A percentile compares a stretch with the other conserved stretches of the same genome.
Evolutionary conservation across 2,329 filamentous ascomycete species (phyloP).

Genomic region (Penicillium sp.): DNA sequence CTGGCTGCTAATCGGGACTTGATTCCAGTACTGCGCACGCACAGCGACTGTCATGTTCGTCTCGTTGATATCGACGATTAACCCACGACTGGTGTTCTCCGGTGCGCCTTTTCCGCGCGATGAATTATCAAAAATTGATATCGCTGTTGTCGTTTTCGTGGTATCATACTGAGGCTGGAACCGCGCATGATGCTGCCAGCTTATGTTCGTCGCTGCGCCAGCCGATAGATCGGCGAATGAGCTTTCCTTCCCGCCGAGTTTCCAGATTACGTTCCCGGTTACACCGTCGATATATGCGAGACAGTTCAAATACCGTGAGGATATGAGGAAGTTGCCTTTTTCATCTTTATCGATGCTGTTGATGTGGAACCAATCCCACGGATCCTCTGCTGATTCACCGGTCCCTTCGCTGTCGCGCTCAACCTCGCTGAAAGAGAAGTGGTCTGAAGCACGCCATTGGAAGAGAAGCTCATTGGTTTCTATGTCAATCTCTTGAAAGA

Average conservation of each 20-base stretch:
- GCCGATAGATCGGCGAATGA: conserved; percentile 43
- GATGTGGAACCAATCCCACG: conserved; percentile 59
- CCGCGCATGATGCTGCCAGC: conserved; percentile 55
- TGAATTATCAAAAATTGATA: conserved; percentile 47
- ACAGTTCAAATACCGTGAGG: conserved; percentile 35
- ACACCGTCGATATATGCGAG: conserved; percentile 46
- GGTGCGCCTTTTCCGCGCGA: conserved; percentile 23
- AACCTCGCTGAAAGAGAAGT: conserved; percentile 35
- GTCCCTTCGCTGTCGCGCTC: conserved; percentile 17
- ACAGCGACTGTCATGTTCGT: conserved; percentile 46
- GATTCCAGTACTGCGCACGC: conserved; percentile 41
- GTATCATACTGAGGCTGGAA: conserved; percentile 33
- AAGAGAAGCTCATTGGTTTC: conserved; percentile 46
- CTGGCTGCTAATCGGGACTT: conserved; percentile 38
- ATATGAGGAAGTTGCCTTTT: conserved; percentile 47
- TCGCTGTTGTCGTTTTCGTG: conserved; percentile 8
- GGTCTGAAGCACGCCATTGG: conserved; percentile 50
- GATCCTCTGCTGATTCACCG: conserved; percentile 16
- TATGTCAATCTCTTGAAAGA: conserved; percentile 50
- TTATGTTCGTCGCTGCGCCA: conserved; percentile 49
- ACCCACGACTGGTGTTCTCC: conserved; percentile 42
- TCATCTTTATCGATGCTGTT: conserved; percentile 55
- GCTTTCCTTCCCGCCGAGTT: conserved; percentile 50
- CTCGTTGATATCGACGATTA: conserved; percentile 44
- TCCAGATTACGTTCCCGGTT: conserved; percentile 52